phyloP scores from a whole-genome alignment of 1,284 basidiomycete genomes.

The Microbotryum saponariae region DNA sequence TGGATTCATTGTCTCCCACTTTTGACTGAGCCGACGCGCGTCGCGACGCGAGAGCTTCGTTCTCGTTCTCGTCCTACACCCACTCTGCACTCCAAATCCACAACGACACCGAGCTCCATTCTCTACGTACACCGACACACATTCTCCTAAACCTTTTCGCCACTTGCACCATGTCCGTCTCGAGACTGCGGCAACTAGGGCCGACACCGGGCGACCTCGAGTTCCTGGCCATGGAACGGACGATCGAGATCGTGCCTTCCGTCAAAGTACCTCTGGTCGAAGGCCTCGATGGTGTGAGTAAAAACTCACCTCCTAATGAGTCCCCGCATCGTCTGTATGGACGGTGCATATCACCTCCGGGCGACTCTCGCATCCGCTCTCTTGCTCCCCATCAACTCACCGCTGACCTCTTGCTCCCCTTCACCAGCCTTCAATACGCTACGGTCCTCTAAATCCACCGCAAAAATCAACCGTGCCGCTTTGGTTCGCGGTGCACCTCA shows the following conservation, averaged over 20 bases:
- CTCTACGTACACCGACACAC: too few species aligned
- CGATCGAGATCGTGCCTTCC: slow-evolving; percentile 28
- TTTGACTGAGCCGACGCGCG: too few species aligned
- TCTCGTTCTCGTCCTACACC: too few species aligned
- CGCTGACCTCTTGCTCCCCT: too few species aligned
- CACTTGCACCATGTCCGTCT: slow-evolving; percentile 18
- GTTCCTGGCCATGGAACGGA: slow-evolving; percentile 23
- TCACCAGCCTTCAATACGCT: slow-evolving; percentile 39
- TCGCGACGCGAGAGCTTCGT: too few species aligned
- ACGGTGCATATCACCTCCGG: neutral
- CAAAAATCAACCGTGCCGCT: slow-evolving; percentile 72
- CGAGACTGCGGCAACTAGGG: slow-evolving; percentile 10
- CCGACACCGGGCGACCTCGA: slow-evolving; percentile 27
- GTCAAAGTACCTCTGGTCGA: slow-evolving; percentile 20
- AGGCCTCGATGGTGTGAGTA: slow-evolving; percentile 24
- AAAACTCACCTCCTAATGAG: neutral
- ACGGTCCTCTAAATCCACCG: slow-evolving; percentile 86
- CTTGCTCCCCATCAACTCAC: neutral
- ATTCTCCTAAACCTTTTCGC: too few species aligned
- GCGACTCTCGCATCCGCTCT: neutral
- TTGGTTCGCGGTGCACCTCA: slow-evolving; percentile 91
- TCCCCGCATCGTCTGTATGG: too few species aligned
- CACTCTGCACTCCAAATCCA: too few species aligned
- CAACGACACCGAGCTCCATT: too few species aligned
- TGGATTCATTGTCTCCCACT: too few species aligned